phyloP scores from a whole-genome alignment of 2,329 filamentous ascomycete genomes.

The Metarhizium brunneum region DNA sequence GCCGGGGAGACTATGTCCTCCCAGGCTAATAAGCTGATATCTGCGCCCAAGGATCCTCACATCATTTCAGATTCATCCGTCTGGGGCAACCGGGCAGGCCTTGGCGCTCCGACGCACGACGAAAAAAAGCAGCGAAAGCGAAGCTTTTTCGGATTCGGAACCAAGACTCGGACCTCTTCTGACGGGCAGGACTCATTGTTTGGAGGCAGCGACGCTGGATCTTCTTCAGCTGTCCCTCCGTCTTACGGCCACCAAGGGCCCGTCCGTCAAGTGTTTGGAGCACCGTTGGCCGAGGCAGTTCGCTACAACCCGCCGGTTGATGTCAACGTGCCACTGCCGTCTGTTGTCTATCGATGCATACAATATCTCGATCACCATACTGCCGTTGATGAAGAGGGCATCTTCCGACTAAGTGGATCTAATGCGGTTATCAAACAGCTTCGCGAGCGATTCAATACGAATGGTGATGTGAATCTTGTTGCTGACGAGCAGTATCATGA shows the following conservation, averaged over 20 bases:
- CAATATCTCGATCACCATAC: constrained; percentile 82
- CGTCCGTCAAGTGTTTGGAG: constrained; percentile 70
- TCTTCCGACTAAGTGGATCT: constrained; percentile 94
- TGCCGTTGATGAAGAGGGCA: constrained; percentile 80
- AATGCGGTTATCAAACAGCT: constrained; percentile 88
- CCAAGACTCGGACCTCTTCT: constrained; percentile 48
- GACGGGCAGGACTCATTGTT: constrained; percentile 50
- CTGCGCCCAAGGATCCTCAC: constrained; percentile 73
- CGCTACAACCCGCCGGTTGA: constrained; percentile 67
- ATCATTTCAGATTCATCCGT: constrained; percentile 73
- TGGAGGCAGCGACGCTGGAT: constrained; percentile 36
- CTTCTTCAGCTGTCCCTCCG: constrained; percentile 29
- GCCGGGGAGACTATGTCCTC: constrained; percentile 26
- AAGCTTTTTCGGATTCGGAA: constrained; percentile 62
- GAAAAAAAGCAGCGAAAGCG: constrained; percentile 78
- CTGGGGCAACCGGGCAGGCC: constrained; percentile 72
- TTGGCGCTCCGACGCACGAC: constrained; percentile 42
- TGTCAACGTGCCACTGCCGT: constrained; percentile 67
- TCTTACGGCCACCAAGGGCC: constrained; percentile 39
- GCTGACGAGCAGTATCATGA: constrained; percentile 82
- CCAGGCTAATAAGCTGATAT: constrained; percentile 52
- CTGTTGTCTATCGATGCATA: constrained; percentile 90
- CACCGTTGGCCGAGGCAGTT: constrained; percentile 77
- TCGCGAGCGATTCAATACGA: constrained; percentile 84
- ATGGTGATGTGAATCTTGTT: constrained; percentile 84